phyloP scores from a whole-genome alignment of 495 filamentous ascomycete species.

The Trypethelium eluteriae region DNA sequence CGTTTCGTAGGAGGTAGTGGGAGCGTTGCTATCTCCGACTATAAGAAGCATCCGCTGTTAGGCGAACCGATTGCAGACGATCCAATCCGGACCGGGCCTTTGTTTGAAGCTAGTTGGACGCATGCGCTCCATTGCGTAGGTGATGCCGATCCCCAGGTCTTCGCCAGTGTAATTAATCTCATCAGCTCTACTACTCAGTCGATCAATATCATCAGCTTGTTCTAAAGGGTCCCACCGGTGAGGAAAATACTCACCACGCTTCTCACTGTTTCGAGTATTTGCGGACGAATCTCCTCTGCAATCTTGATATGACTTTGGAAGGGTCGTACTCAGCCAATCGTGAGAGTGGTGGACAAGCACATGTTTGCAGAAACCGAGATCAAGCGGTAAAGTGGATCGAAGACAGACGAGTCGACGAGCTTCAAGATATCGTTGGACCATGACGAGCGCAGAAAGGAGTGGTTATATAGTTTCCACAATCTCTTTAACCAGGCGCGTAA shows the following conservation, averaged over 20 bases:
- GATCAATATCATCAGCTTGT: slow-evolving; percentile 32
- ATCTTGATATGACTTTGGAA: slow-evolving; percentile 32
- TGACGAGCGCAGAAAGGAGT: neutral
- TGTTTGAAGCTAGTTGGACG: slow-evolving; percentile 34
- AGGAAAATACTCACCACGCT: slow-evolving; percentile 30
- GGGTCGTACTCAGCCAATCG: slow-evolving; percentile 25
- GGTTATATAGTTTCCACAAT: neutral
- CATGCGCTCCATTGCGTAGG: slow-evolving; percentile 29
- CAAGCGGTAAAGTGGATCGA: slow-evolving; percentile 33
- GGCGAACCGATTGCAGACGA: slow-evolving; percentile 31
- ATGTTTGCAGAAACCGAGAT: slow-evolving; percentile 31
- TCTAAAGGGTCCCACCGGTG: slow-evolving; percentile 21
- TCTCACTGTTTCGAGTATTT: slow-evolving; percentile 34
- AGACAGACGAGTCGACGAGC: slow-evolving; percentile 31
- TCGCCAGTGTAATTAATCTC: neutral
- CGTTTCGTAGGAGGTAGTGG: slow-evolving; percentile 28
- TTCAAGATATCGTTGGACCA: slow-evolving; percentile 31
- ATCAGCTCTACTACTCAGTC: slow-evolving; percentile 28
- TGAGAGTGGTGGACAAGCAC: slow-evolving; percentile 28
- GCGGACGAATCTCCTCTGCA: slow-evolving; percentile 30
- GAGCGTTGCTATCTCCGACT: slow-evolving; percentile 28
- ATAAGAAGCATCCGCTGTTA: slow-evolving; percentile 28
- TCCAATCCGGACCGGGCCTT: slow-evolving; percentile 27
- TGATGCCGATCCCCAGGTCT: neutral
- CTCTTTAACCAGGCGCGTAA: neutral